phyloP scores from a whole-genome alignment of 1,284 basidiomycete genomes.

The Ustilago sp. region DNA sequence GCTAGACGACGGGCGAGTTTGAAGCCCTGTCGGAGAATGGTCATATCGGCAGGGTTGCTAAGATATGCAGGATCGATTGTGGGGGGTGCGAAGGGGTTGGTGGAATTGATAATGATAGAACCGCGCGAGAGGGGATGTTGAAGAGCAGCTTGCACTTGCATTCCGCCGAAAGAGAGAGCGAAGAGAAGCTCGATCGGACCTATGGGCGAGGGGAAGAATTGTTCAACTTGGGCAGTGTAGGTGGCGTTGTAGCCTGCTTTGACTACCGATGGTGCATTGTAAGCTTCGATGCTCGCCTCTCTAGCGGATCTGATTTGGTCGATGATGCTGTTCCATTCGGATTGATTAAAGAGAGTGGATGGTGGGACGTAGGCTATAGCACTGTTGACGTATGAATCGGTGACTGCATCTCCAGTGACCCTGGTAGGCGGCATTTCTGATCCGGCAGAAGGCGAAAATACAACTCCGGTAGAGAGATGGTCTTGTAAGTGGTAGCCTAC shows the following conservation, averaged over 20 bases:
- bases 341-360: conserved; percentile 72
- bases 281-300: conserved; percentile 68
- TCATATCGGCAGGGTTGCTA: conserved; percentile 71
- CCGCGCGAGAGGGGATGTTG: conserved; percentile 76
- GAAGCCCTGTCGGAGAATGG: conserved; percentile 75
- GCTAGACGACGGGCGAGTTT: conserved; percentile 74
- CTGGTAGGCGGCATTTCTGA: conserved; percentile 69
- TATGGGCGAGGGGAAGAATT: conserved; percentile 65
- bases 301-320: conserved; percentile 25
- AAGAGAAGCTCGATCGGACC: conserved; percentile 59
- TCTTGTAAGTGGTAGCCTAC: conserved; percentile 71
- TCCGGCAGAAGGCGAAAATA: conserved; percentile 14
- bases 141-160: conserved; percentile 76
- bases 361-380: conserved; percentile 78
- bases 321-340: conserved; percentile 24
- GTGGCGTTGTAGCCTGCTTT: conserved; percentile 77
- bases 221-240: conserved; percentile 73
- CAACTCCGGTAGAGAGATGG: conserved; percentile 55
- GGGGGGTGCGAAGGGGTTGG: conserved; percentile 74
- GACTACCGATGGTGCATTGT: conserved; percentile 74
- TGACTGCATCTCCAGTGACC: conserved; percentile 69
- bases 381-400: conserved; percentile 78
- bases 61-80: conserved; percentile 77
- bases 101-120: conserved; percentile 73
- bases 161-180: conserved; percentile 43